Percentiles rank a stretch among this genome's conserved stretches.
These are phyloP conservation scores for Madurella mycetomatis DNA, from an alignment of 2,329 filamentous ascomycete genomes.

Conservation along the genomic window DNA sequence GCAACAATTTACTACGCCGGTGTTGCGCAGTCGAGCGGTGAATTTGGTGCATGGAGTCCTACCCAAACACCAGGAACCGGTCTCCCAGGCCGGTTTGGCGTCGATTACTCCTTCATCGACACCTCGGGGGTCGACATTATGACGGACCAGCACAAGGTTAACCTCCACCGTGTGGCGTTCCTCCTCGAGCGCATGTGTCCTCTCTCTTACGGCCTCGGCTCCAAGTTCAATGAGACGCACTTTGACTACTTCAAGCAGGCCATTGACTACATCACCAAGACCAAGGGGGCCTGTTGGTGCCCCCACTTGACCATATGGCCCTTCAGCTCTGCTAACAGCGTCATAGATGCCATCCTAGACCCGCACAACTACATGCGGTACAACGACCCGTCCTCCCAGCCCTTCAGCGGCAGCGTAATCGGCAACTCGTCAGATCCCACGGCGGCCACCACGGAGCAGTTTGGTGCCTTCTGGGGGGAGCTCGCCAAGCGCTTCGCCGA, in stretches of 20 bases:
- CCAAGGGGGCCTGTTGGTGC: constrained; percentile 36
- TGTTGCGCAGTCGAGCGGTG: constrained; percentile 44
- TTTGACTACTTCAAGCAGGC: constrained; percentile 42
- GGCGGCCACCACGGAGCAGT: constrained; percentile 44
- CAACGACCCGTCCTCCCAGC: constrained; percentile 47
- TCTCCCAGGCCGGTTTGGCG: constrained; percentile 46
- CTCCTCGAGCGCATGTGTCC: constrained; percentile 49
- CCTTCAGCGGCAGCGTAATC: constrained; percentile 45
- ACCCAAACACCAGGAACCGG: constrained; percentile 36
- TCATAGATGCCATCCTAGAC: constrained; percentile 42
- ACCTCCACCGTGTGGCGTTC: constrained; percentile 47
- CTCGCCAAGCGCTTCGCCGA: constrained; percentile 42
- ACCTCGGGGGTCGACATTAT: constrained; percentile 41
- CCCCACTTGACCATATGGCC: neutral
- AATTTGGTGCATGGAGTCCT: constrained; percentile 42
- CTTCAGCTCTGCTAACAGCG: neutral
- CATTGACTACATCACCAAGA: constrained; percentile 47
- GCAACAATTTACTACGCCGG: constrained; percentile 46
- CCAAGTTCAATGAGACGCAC: constrained; percentile 48
- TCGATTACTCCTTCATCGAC: constrained; percentile 48
- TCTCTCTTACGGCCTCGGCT: constrained; percentile 40
- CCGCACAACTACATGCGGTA: constrained; percentile 54
- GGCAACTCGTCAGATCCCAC: constrained; percentile 41
- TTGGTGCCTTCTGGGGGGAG: constrained; percentile 46
- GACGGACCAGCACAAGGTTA: constrained; percentile 43